These are phyloP conservation scores for Malassezia sp. DNA, from an alignment of 1,284 basidiomycete species.

Conservation along the genomic window DNA sequence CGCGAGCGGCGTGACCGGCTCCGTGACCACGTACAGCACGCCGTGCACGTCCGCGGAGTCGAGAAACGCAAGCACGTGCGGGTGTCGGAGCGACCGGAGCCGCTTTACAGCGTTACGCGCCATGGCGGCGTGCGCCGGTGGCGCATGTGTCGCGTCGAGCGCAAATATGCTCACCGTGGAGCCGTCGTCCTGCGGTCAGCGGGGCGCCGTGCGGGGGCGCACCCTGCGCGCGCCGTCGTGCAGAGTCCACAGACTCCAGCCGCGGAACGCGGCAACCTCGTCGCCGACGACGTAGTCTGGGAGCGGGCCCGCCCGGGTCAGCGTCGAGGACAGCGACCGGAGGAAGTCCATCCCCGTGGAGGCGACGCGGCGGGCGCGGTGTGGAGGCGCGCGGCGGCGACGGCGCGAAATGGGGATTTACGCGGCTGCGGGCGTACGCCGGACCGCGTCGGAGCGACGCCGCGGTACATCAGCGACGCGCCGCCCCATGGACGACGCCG, in stretches of 20 bases:
- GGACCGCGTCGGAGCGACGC: no score
- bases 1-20: slow-evolving; percentile 69
- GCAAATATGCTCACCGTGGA: slow-evolving; percentile 46
- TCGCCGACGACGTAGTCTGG: slow-evolving; percentile 76
- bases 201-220: not conserved
- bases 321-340: slow-evolving; percentile 65
- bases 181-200: slow-evolving; percentile 58
- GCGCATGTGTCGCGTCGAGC: slow-evolving; percentile 25
- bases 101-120: slow-evolving; percentile 85
- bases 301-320: slow-evolving; percentile 64
- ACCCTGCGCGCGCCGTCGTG: slow-evolving; percentile 57
- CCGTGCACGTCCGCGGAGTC: slow-evolving; percentile 71
- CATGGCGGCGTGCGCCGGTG: slow-evolving; percentile 50
- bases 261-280: slow-evolving; percentile 60
- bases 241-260: slow-evolving; percentile 65
- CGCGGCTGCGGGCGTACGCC: no score
- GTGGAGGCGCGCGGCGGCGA: no score
- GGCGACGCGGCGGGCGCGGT: not conserved
- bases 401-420: no score
- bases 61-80: slow-evolving; percentile 87
- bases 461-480: slow-evolving; percentile 1
- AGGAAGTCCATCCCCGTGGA: slow-evolving; percentile 63
- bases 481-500: not conserved
- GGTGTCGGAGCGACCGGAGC: slow-evolving; percentile 80
- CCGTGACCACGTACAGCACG: slow-evolving; percentile 83